Evolutionary conservation across 371 early-diverging fungal genomes (phyloP).

Genomic region (Mucor saturninus): DNA sequence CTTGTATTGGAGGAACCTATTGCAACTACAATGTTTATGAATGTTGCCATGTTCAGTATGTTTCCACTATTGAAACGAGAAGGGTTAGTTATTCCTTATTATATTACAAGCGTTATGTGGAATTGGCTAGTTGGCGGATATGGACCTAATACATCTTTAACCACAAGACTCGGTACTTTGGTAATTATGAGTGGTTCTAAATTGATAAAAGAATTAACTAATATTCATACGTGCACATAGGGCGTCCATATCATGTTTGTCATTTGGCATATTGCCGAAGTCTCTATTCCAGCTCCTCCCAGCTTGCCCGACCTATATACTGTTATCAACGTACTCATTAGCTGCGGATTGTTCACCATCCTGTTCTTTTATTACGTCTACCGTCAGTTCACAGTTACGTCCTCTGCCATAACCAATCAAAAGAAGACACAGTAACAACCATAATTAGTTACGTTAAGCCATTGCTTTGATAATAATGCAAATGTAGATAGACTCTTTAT

Average conservation of each 20-base stretch:
- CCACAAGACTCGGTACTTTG: conserved; percentile 13
- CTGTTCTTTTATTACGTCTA: conserved; percentile 70
- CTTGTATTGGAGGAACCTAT: conserved; percentile 66
- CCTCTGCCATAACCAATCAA: background rate
- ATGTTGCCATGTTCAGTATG: conserved; percentile 90
- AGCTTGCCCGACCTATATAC: conserved; percentile 81
- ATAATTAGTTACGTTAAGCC: too few relatives aligned
- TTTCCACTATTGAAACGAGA: conserved; percentile 86
- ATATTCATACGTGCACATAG: conserved; percentile 16
- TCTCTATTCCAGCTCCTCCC: conserved; percentile 63
- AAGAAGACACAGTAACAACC: background rate
- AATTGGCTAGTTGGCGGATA: conserved; percentile 62
- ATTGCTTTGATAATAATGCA: too few relatives aligned
- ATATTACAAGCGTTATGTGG: conserved; percentile 67
- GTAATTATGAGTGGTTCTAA: conserved; percentile 5
- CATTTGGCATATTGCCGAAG: conserved; percentile 65
- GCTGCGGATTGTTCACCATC: conserved; percentile 67
- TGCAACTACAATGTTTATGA: conserved; percentile 71
- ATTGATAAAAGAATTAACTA: background rate
- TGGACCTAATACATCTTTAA: conserved; percentile 12
- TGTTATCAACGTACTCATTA: conserved; percentile 77
- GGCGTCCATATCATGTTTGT: conserved; percentile 54
- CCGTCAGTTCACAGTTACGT: conserved; percentile 49
- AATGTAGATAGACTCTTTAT: too few relatives aligned
- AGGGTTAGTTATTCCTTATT: conserved; percentile 69